Percentiles rank a stretch among this genome's conserved stretches.
Evolutionary conservation across 2,329 filamentous ascomycete genomes (phyloP).

Genomic region (Leptographium galeiforme): DNA sequence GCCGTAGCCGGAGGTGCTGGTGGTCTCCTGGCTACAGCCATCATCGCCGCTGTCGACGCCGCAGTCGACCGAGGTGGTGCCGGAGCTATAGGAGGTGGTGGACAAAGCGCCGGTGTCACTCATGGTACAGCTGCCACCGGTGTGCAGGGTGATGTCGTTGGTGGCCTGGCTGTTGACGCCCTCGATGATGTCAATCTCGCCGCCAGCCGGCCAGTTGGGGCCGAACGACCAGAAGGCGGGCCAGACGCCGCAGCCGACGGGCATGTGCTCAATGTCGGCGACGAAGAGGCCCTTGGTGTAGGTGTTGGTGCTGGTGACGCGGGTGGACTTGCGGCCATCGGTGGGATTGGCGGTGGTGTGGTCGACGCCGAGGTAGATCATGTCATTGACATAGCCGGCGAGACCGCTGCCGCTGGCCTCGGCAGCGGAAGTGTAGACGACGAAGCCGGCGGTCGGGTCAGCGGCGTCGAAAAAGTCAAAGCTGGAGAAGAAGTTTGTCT

Average conservation of each 20-base stretch:
- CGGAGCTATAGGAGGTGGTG: constrained; percentile 28
- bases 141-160: constrained; percentile 57
- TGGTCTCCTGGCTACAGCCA: constrained; percentile 46
- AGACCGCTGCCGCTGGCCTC: constrained; percentile 45
- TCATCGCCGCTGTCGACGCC: constrained; percentile 22
- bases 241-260: constrained; percentile 63
- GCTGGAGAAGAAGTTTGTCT: constrained; percentile 39
- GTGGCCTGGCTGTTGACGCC: constrained; percentile 51
- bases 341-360: constrained; percentile 38
- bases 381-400: constrained; percentile 39
- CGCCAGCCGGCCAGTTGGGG: constrained; percentile 52
- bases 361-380: constrained; percentile 60
- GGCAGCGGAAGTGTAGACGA: constrained; percentile 49
- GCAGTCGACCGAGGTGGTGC: constrained; percentile 20
- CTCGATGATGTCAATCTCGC: constrained; percentile 73
- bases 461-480: constrained; percentile 41
- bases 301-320: constrained; percentile 50
- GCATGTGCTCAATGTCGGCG: constrained; percentile 64
- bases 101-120: constrained; percentile 31
- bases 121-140: constrained; percentile 45
- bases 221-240: constrained; percentile 61
- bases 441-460: constrained; percentile 66
- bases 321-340: constrained; percentile 55
- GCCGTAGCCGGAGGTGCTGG: constrained; percentile 45
- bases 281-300: constrained; percentile 61